Conservation (phyloP, 2,329 filamentous ascomycete species). For the Hymenoscyphus occultus region DNA sequence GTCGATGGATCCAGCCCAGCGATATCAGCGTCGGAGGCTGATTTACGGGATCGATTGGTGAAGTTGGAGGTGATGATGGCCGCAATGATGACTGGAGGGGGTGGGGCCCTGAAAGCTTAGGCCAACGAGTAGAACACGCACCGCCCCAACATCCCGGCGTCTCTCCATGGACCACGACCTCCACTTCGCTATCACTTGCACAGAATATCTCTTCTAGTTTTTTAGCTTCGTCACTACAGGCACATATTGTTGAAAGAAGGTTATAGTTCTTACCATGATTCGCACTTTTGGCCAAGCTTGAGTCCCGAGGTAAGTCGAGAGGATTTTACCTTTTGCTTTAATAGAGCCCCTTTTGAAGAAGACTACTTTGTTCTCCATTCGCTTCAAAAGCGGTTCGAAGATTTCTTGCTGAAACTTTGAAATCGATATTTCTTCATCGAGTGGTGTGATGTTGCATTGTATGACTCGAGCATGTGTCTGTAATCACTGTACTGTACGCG, state of each 20-base stretch:
- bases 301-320: conserved; percentile 22
- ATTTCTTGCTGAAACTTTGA: no score
- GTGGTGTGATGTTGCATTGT: no score
- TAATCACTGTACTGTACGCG: no score
- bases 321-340: not conserved
- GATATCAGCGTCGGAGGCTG: conserved; percentile 8
- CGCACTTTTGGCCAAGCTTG: conserved; percentile 25
- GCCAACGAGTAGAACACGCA: not conserved
- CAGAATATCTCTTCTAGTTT: not conserved
- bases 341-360: not conserved
- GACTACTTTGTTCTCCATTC: no score
- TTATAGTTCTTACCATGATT: conserved; percentile 22
- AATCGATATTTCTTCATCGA: no score
- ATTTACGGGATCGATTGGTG: conserved; percentile 24
- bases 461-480: no score
- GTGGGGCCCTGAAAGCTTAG: not conserved
- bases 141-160: not conserved
- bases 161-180: not conserved
- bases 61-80: conserved; percentile 26
- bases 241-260: conserved; percentile 27
- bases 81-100: conserved; percentile 17
- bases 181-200: not conserved
- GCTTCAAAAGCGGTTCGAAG: no score
- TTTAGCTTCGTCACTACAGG: not conserved
- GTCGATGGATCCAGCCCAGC: no score